Evolutionary conservation across 306 rosid genomes (phyloP).

Genomic region (Hippophae rhamnoides): DNA sequence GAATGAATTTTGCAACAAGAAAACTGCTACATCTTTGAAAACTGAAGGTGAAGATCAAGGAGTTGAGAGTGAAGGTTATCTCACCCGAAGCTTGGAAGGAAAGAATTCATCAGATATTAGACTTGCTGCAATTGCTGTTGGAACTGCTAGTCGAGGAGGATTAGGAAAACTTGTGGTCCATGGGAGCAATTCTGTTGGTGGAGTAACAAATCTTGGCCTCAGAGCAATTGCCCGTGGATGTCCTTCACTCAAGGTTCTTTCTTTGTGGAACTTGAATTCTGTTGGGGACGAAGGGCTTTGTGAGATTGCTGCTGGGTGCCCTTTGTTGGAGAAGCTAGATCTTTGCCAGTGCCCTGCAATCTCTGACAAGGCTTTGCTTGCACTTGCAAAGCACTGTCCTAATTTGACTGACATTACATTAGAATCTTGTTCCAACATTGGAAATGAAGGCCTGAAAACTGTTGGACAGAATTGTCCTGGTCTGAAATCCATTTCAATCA

Average conservation of each 20-base stretch:
- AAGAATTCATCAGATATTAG: constrained; percentile 82
- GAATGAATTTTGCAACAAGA: constrained; percentile 40
- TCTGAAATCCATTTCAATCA: constrained; percentile 52
- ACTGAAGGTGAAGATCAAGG: constrained; percentile 36
- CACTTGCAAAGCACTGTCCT: constrained; percentile 60
- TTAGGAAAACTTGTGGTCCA: constrained; percentile 68
- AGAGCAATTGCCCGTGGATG: constrained; percentile 71
- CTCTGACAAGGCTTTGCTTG: constrained; percentile 62
- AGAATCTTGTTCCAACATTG: constrained; percentile 68
- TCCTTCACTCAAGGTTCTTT: constrained; percentile 64
- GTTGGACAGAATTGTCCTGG: constrained; percentile 61
- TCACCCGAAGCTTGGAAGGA: constrained; percentile 80
- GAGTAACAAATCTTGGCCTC: constrained; percentile 61
- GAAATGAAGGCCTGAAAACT: constrained; percentile 69
- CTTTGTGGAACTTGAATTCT: constrained; percentile 54
- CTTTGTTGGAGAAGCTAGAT: constrained; percentile 61
- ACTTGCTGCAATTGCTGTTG: constrained; percentile 84
- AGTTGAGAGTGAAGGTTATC: constrained; percentile 56
- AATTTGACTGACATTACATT: constrained; percentile 55
- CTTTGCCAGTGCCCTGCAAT: constrained; percentile 54
- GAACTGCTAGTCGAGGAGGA: constrained; percentile 84
- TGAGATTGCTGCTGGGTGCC: constrained; percentile 70
- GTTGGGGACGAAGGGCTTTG: constrained; percentile 67
- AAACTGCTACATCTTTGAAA: constrained; percentile 3
- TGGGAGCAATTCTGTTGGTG: constrained; percentile 42